Evolutionary conservation across 192 early-diverging fungal species (phyloP).

Genomic region (Pilobolus umbonatus): DNA sequence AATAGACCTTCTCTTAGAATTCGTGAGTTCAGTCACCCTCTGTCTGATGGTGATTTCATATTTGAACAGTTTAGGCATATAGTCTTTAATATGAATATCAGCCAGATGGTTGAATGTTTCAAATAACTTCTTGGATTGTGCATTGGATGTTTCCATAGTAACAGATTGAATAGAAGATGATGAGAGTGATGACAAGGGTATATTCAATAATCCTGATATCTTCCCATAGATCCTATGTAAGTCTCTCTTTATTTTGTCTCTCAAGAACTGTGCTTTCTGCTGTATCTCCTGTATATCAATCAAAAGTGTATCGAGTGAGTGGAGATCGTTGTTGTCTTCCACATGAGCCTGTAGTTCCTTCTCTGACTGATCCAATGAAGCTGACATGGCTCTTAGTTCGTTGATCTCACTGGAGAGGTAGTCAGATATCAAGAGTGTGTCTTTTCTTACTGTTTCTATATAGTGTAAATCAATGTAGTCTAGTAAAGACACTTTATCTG

Average conservation of each 20-base stretch:
- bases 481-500: not conserved
- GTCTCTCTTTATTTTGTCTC: slow-evolving; percentile 24
- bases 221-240: slow-evolving; percentile 18
- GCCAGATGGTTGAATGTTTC: slow-evolving; percentile 47
- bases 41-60: slow-evolving; percentile 21
- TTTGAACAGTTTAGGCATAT: slow-evolving; percentile 26
- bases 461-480: slow-evolving; percentile 13
- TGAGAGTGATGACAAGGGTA: not conserved
- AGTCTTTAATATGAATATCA: slow-evolving; percentile 39
- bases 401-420: slow-evolving; percentile 9
- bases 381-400: slow-evolving; percentile 10
- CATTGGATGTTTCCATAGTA: not conserved
- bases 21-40: slow-evolving; percentile 2
- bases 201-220: slow-evolving; percentile 14
- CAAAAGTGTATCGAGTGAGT: slow-evolving; percentile 17
- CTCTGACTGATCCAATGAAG: slow-evolving; percentile 10
- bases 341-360: slow-evolving; percentile 15
- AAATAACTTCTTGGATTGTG: slow-evolving; percentile 23
- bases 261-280: slow-evolving; percentile 16
- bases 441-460: not conserved
- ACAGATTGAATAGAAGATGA: too few relatives aligned
- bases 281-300: slow-evolving; percentile 11
- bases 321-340: slow-evolving; percentile 14
- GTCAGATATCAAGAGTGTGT: slow-evolving; percentile 1
- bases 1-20: slow-evolving; percentile 19